Evolutionary conservation across 495 filamentous ascomycete genomes (phyloP), one percentile per base, ranked within the genome.

Genomic region (Darksidea phi): DNA sequence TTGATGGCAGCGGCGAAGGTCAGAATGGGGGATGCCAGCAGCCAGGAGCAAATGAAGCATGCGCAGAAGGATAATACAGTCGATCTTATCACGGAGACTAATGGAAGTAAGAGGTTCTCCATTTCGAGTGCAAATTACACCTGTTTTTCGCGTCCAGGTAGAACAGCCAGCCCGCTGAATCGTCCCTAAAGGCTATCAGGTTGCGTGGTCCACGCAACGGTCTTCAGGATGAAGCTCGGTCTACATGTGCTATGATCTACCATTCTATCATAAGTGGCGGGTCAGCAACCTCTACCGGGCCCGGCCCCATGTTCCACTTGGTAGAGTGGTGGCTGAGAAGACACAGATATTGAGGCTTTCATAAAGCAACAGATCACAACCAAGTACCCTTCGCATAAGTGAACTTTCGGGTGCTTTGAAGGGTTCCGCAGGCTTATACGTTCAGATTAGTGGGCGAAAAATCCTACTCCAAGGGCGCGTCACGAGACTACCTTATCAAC

Each of bases 381-480:
- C 41, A 79, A 75, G 71, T 89, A 85, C 64, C 85, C 86, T 13
- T 55, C 73, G 2, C 86, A 88, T 72, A 78, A 82, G 84, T 86
- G 45, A 38, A 82, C 75, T 10, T 32, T 32, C 28, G 28, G 10
- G 10, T 6, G 1, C 38, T 21, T 53, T 5, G 11, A 2, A 25
- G 4, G 4, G 2, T 13, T 20, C 18, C 21, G 26, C 32, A 13
- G 11, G 46, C 48, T 38, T 49, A 6, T 38, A 4, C 10, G 4
- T 32, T 10, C 38, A 86, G 83, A 66, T 89, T 89, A 72, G 76
- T 89, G 58, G 86, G 86, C 42, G 86, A 89, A 74, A 86, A 88
- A 70, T 78, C 78, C 25, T 88, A 89, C 67, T 82, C 82, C 41
- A 82, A 83, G 66, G 79, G 82, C 23, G 25, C 75, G 13, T 75